Evolutionary conservation across 345 rosid species (phyloP), one percentile per base, ranked within the genome.

Genomic region (Brassica nigra): DNA sequence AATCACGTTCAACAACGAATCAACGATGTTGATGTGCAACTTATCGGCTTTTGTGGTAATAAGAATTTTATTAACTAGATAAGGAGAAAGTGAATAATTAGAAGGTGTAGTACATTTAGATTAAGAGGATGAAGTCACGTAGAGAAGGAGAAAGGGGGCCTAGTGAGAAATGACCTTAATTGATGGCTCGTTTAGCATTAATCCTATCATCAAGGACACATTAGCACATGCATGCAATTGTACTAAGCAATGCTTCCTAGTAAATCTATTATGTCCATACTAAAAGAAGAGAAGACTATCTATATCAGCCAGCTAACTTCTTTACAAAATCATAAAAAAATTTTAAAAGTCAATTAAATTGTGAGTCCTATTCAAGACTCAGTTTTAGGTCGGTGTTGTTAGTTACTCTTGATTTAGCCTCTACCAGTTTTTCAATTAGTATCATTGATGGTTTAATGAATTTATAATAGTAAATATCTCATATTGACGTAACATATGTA

Each of bases 201-300:
- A 80, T 74, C 79, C 10, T 58, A 73, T 80, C 75, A 80, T 74
- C 74, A 74, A 68, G 66, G 28, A 74, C 63, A 80, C 83, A 80
- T 74, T 28, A 80, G 83, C 83, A 80, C 83, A 80, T 80, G 82
- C 82, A 66, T 73, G 75, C 66, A 62, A 66, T 80, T 74, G 66
- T 47, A 49, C 74, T 80, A 74, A 11, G 44, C 3, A 64, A 12
- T n/a, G 27, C 27, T 63, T 68, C 57, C 42, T 30, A 18, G 0
- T 37, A 37, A 16, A 37, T 54, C 27, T 66, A 33, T 64, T 23
- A 14, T 75, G 55, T 14, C 58, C 16, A 47, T 47, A 47, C 15
- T 47, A 12, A 47, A 47, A 47, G 55, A 47, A 47, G 44, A 37
- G 44, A 47, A 47, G 49, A 10, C 55, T 47, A 14, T 14, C 3